Conservation (phyloP, 116 monocot species). For the Trichopus zeylanicus region DNA sequence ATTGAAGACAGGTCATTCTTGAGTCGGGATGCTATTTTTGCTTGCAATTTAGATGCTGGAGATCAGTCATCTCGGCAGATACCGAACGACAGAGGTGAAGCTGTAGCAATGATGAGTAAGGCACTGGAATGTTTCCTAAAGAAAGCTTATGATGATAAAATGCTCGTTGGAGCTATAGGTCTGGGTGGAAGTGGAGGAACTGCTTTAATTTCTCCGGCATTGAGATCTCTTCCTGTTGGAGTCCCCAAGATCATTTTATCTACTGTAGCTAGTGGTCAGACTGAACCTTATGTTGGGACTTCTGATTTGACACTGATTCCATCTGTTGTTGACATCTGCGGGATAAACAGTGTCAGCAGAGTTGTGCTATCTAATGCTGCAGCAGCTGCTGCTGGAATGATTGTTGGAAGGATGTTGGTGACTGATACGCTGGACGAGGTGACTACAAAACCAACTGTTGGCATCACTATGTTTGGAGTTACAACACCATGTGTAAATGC, state of each 20-base stretch:
- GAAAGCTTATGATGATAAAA: slow-evolving; percentile 30
- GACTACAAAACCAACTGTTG: slow-evolving; percentile 46
- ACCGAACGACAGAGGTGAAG: slow-evolving; percentile 73
- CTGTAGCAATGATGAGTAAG: slow-evolving; percentile 51
- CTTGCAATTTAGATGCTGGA: slow-evolving; percentile 14
- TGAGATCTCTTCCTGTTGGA: slow-evolving; percentile 80
- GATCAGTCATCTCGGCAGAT: slow-evolving; percentile 23
- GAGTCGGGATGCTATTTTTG: slow-evolving; percentile 47
- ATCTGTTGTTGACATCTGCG: slow-evolving; percentile 77
- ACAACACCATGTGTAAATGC: slow-evolving; percentile 74
- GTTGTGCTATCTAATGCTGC: slow-evolving; percentile 63
- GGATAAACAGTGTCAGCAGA: slow-evolving; percentile 70
- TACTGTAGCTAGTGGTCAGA: slow-evolving; percentile 87
- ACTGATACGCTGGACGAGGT: slow-evolving; percentile 18
- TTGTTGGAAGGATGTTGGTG: slow-evolving; percentile 29
- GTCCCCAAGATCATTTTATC: slow-evolving; percentile 87
- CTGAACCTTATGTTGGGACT: slow-evolving; percentile 63
- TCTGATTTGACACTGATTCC: slow-evolving; percentile 76
- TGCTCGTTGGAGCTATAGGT: slow-evolving; percentile 56
- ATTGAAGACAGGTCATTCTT: slow-evolving; percentile 31
- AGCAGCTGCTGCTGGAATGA: slow-evolving; percentile 78
- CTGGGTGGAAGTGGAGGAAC: slow-evolving; percentile 90
- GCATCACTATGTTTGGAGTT: slow-evolving; percentile 95
- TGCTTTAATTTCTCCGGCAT: slow-evolving; percentile 62
- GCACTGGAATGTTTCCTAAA: slow-evolving; percentile 51